Evolutionary conservation across 352 stramenopile genomes (phyloP).

Genomic region (Pythium rhizo-oryzae): DNA sequence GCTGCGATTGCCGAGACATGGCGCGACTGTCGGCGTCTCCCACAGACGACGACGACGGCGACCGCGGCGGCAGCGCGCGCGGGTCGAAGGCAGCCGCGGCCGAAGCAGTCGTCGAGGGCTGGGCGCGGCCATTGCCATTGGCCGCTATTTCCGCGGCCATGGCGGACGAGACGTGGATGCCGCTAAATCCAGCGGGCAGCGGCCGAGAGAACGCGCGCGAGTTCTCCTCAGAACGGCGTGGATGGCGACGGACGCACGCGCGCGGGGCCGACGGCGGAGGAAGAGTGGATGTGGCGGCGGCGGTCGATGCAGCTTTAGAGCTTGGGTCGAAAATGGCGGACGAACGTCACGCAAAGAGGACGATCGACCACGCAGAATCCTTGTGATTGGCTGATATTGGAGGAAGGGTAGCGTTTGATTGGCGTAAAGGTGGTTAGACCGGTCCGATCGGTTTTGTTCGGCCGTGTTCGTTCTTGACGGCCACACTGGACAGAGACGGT

Average conservation of each 20-base stretch:
- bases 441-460: neutral
- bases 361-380: neutral
- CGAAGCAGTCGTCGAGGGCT: neutral
- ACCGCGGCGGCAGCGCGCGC: too few relatives aligned
- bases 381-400: neutral
- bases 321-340: neutral
- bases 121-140: slow-evolving; percentile 2
- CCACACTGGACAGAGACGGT: neutral
- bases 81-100: too few relatives aligned
- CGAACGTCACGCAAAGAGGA: neutral
- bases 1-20: slow-evolving; percentile 31
- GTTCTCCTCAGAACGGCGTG: slow-evolving; percentile 5
- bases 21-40: neutral
- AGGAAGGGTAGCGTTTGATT: neutral
- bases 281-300: neutral
- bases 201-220: neutral
- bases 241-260: neutral
- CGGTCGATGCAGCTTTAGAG: too few relatives aligned
- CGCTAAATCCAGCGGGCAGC: neutral
- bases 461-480: slow-evolving; percentile 5
- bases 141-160: slow-evolving; percentile 16
- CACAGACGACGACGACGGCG: neutral
- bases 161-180: neutral
- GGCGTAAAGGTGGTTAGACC: neutral
- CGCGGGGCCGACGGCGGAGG: neutral